Evolutionary conservation across 352 stramenopile genomes (phyloP), one percentile per base, ranked within the genome.

Genomic region (Phytophthora podocarpi): DNA sequence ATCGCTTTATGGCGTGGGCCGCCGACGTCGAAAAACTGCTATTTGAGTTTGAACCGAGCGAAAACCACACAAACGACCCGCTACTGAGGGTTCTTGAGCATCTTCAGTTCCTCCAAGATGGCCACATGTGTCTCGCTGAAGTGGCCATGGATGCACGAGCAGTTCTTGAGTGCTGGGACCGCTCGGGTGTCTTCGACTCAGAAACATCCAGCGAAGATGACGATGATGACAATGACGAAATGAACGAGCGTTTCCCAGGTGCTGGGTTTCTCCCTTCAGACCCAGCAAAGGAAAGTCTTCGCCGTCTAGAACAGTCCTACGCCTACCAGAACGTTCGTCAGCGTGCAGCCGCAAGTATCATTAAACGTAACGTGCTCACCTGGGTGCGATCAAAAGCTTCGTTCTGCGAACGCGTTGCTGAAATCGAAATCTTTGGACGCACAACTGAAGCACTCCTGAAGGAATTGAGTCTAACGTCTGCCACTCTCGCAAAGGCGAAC

Each of bases 341-440:
- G 56, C 76, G 78, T 20, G 76, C 80, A 12, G 82, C 80, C 15
- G 77, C 72, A 15, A 74, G 72, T 31, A 45, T 88, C 35, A 87
- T 91, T 55, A 89, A 89, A 52, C 78, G 80, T 9, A 78, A 79
- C 13, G 72, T 88, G 0, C 47, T 89, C 23, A 45, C 26, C 10
- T 91, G 82, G 82, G 68, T 75, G 36, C 64, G 82, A 9, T 74
- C 76, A 10, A 76, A 73, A n/a, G 59, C 64, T 23, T 74, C 76
- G 10, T 89, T 89, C 26, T 67, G 69, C 41, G 63, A 80, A 15
- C 79, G 82, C 13, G 79, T 89, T 7, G 76, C 78, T 1, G 78
- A 91, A 63, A 72, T 91, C 24, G 45, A 86, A 43, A 42, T 82
- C 9, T 89, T 89, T 51, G 80, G 80, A 16, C 85, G 77, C 11